Base-by-base conservation (phyloP, 345 rosid species). In the Angophora floribunda region DNA sequence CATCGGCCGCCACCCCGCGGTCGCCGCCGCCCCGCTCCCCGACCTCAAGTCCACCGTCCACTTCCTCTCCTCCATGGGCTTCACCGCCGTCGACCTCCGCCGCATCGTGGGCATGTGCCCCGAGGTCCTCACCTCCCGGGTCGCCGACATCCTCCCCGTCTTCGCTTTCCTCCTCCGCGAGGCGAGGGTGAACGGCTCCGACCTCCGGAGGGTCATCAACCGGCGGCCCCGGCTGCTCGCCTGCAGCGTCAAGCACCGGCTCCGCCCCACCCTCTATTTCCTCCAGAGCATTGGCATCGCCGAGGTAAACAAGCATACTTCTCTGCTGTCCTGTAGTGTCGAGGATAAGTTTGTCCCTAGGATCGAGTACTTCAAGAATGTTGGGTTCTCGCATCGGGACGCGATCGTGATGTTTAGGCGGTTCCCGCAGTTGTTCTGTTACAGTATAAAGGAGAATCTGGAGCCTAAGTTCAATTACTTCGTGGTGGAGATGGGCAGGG, bases 151-250 rank as follows among this genome's bases (percentile, higher is more conserved):
- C 49, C 87, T 91, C 91, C 95, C 97, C 4, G 89, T 94, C 92
- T 94, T 96, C 93, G 93, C 99, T 55, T 97, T 97, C 96, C 99
- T 97, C 91, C 97, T 96, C 90, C 95, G 98, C 3, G 99, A 97
- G 91, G 98, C 92, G 47, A 88, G 91, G 24, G 97, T 97, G 49
- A 89, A 91, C 80, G 90, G 91, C 87, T 93, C 92, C 80, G 93
- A 93, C 86, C 86, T 97, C 78, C 94, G 92, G 49, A 91, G 91
- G 44, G 95, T 93, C 47, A 92, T 97, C 49, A 91, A 94, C 90
- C 94, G 99, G 45, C 96, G 99, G 86, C 99, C 99, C 78, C 93
- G 99, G 86, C 91, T 97, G 50, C 95, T 97, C 50, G 94, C 92
- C 89, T 95, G 96, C 91, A 89, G 89, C 90, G 97, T 95, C 61